Base-by-base conservation (phyloP, 2,329 filamentous ascomycete genomes). In the Coniochaeta sp. region DNA sequence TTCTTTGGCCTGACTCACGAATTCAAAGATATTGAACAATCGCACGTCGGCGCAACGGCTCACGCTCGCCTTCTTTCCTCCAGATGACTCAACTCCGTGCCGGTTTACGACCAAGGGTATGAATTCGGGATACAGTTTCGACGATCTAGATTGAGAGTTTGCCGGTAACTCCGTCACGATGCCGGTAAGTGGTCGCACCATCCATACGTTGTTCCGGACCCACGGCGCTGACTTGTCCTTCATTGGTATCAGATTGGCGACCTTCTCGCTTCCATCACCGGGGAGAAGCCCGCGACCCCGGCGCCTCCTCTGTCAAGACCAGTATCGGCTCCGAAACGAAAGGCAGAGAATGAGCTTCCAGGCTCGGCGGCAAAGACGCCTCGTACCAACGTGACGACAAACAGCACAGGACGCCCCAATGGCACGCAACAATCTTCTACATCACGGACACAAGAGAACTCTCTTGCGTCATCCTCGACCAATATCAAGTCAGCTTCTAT, bases 231-330 rank as follows among this genome's bases (percentile, higher is more conserved):
- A 57, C 38, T 33, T 55, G 24, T 24, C n/a, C 6, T 62, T 31
- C 28, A 31, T 31, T 9, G 28, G 5, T 31, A 31, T 31, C 9
- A 82, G 80, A 84, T 85, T 66, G 73, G 78, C 62, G 81, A 85
- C 64, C 74, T 85, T n/a, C 77, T 85, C 36, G 85, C 83, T 65
- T 81, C 84, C 69, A 88, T 88, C 65, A 82, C 77, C 64, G 85
- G 84, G 68, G 78, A 79, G 63, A 77, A 80, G 69, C 72, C 77
- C 66, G 50, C 70, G 59, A 63, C 74, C 31, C 69, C 75, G 11
- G 67, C 78, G 16, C 66, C 74, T 17, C 65, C 65, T 12, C 43
- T 68, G 3, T 67, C 67, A 58, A 63, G 70, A 17, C 64, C 70
- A 56, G 61, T 64, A 50, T 66, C 74, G 8, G 67, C 70, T 31